Percentiles rank a stretch among this genome's conserved stretches.
Conservation (phyloP, 2,329 filamentous ascomycete genomes). For the Cadophora gregata region DNA sequence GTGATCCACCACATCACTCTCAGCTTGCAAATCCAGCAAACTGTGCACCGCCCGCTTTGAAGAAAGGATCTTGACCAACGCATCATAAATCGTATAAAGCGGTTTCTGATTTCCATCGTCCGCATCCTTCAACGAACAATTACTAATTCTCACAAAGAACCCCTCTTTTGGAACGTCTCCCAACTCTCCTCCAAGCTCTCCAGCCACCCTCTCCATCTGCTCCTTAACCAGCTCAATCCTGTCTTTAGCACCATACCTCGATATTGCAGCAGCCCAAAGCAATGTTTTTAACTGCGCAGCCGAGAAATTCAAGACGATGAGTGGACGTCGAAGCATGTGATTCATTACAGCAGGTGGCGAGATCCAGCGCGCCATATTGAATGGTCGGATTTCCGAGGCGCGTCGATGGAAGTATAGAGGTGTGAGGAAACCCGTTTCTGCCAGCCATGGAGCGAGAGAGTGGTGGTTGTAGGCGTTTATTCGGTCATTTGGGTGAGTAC, state of each 20-base stretch:
- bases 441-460: background rate
- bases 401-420: constrained; percentile 6
- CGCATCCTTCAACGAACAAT: background rate
- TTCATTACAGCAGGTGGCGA: background rate
- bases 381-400: background rate
- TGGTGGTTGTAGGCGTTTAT: constrained; percentile 10
- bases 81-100: background rate
- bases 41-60: background rate
- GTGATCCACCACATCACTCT: background rate
- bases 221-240: background rate
- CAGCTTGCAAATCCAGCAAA: background rate
- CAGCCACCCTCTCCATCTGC: background rate
- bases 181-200: background rate
- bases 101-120: constrained; percentile 6
- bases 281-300: background rate
- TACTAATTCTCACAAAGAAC: background rate
- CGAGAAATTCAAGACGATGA: background rate
- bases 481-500: background rate
- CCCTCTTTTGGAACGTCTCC: background rate
- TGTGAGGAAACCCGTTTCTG: background rate
- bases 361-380: constrained; percentile 10
- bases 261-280: background rate
- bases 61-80: background rate
- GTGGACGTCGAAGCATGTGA: constrained; percentile 3
- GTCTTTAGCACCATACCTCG: background rate